phyloP scores from a whole-genome alignment of 2,329 filamentous ascomycete genomes.

The Xylariaceae sp. region DNA sequence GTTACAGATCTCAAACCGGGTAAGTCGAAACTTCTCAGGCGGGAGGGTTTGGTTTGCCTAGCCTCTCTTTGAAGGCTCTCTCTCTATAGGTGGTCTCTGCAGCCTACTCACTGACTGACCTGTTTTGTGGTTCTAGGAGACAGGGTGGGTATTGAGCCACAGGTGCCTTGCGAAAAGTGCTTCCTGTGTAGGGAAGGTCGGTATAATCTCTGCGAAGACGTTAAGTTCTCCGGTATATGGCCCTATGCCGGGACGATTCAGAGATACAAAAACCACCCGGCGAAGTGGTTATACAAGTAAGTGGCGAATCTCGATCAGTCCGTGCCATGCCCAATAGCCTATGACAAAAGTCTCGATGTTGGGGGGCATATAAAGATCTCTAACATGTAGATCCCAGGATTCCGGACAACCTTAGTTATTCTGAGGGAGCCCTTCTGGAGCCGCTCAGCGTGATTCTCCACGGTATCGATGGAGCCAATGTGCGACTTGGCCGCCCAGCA shows the following conservation, averaged over 20 bases:
- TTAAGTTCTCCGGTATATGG: conserved; percentile 64
- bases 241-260: conserved; percentile 64
- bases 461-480: conserved; percentile 55
- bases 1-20: conserved; percentile 54
- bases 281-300: conserved; percentile 59
- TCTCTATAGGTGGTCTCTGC: background rate
- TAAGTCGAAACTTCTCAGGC: no score
- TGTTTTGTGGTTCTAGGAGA: conserved; percentile 49
- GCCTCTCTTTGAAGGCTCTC: background rate
- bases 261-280: conserved; percentile 63
- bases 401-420: conserved; percentile 58
- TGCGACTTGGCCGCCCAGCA: conserved; percentile 57
- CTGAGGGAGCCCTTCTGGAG: conserved; percentile 65
- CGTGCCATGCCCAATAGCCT: background rate
- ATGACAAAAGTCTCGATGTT: background rate
- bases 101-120: conserved; percentile 1
- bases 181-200: conserved; percentile 62
- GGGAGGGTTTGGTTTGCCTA: no score
- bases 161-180: conserved; percentile 64
- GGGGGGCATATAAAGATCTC: background rate
- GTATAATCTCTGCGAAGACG: conserved; percentile 66
- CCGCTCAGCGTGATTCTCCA: conserved; percentile 66
- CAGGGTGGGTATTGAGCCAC: conserved; percentile 67
- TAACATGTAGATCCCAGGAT: conserved; percentile 38
- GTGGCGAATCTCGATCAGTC: background rate